Evolutionary conservation across 106 monocot species (phyloP).

Genomic region (Dioscorea zingiberensis): DNA sequence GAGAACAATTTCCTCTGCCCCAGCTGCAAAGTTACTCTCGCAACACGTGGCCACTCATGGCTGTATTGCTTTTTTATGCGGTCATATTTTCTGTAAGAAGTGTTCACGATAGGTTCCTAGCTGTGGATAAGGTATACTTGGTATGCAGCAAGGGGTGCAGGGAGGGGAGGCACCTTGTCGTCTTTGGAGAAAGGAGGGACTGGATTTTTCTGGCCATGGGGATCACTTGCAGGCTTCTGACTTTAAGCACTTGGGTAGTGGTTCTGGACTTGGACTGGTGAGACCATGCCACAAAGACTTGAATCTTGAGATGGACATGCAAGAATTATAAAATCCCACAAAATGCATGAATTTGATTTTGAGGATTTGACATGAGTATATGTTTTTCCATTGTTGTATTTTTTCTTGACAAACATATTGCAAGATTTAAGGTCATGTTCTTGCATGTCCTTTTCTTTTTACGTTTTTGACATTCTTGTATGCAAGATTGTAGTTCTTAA

Average conservation of each 20-base stretch:
- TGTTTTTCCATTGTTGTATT: no score
- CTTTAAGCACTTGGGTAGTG: conserved; percentile 93
- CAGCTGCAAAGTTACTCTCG: conserved; percentile 81
- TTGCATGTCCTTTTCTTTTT: no score
- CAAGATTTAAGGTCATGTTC: no score
- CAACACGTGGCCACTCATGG: conserved; percentile 72
- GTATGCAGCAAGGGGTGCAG: conserved; percentile 71
- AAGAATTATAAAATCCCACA: no score
- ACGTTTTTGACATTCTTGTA: no score
- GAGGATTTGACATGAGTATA: no score
- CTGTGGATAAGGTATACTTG: conserved; percentile 65
- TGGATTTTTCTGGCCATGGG: conserved; percentile 73
- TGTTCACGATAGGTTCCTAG: conserved; percentile 72
- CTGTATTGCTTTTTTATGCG: conserved; percentile 72
- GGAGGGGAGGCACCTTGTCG: conserved; percentile 60
- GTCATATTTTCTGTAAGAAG: conserved; percentile 94
- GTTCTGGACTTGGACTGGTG: conserved; percentile 77
- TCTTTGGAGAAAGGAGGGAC: conserved; percentile 90
- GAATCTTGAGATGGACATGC: conserved; percentile 1
- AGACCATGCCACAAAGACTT: conserved; percentile 70
- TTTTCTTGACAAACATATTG: no score
- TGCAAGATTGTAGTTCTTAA: no score
- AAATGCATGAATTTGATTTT: no score
- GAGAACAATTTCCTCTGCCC: conserved; percentile 72
- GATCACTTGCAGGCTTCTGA: conserved; percentile 78